Conservation (phyloP, 2,329 filamentous ascomycete genomes). For the Epichloe gansuensis region DNA sequence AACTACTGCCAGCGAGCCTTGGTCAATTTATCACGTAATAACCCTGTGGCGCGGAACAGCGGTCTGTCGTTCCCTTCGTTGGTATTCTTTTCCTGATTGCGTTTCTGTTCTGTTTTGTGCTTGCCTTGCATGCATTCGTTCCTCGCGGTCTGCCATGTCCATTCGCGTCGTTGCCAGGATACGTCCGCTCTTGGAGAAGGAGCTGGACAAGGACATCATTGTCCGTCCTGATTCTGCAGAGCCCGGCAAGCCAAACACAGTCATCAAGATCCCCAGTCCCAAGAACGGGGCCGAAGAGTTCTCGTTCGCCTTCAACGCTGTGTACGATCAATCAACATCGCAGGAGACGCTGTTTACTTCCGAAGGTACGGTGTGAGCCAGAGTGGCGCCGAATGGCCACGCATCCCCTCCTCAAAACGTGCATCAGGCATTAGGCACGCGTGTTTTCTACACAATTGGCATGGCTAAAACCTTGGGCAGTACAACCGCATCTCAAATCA, state of each 20-base stretch:
- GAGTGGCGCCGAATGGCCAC: background rate
- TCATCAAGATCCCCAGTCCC: constrained; percentile 84
- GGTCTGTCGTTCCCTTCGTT: background rate
- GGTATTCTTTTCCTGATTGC: background rate
- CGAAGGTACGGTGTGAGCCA: constrained; percentile 50
- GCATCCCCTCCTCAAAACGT: background rate
- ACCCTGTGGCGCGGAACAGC: background rate
- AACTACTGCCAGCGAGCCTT: background rate
- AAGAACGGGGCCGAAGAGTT: constrained; percentile 88
- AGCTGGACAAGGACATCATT: constrained; percentile 80
- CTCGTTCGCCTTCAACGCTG: constrained; percentile 87
- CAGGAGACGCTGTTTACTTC: constrained; percentile 83
- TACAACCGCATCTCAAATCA: constrained; percentile 80
- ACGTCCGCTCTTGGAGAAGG: constrained; percentile 73
- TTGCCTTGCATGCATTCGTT: constrained; percentile 9
- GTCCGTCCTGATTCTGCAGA: constrained; percentile 55
- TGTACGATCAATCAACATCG: constrained; percentile 68
- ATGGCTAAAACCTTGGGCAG: constrained; percentile 34
- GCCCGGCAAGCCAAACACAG: constrained; percentile 46
- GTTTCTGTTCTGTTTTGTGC: constrained; percentile 6
- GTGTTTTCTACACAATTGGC: background rate
- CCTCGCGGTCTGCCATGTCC: constrained; percentile 31
- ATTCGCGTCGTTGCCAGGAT: constrained; percentile 86
- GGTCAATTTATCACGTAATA: background rate
- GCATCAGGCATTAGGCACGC: background rate